Conservation (phyloP, 495 filamentous ascomycete species). For the Hypoxylon cercidicola region DNA sequence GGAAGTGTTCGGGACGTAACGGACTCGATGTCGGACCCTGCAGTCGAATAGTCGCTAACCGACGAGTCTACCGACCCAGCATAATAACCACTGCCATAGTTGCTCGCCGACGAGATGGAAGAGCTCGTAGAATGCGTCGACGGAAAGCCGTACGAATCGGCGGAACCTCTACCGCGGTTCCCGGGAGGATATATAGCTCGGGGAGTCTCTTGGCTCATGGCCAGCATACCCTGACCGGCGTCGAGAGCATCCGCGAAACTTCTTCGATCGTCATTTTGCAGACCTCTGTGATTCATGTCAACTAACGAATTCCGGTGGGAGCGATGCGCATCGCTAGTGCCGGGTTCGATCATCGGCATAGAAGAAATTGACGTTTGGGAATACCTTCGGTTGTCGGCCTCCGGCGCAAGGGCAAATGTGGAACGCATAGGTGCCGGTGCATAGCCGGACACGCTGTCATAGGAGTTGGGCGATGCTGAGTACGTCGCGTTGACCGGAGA, state of each 20-base stretch:
- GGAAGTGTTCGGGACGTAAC: constrained; percentile 82
- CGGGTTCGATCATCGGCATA: constrained; percentile 56
- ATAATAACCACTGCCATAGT: constrained; percentile 77
- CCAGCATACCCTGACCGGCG: constrained; percentile 85
- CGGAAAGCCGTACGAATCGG: constrained; percentile 95
- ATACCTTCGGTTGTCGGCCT: constrained; percentile 77
- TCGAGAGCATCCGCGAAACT: constrained; percentile 86
- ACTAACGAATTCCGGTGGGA: constrained; percentile 65
- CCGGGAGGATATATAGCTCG: constrained; percentile 85
- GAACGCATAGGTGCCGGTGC: constrained; percentile 71
- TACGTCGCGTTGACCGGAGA: constrained; percentile 73
- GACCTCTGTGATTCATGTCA: constrained; percentile 70
- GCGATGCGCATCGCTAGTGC: constrained; percentile 50
- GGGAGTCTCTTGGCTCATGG: constrained; percentile 91
- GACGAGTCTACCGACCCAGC: constrained; percentile 88
- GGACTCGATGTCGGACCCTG: constrained; percentile 85
- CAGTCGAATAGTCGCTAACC: constrained; percentile 93
- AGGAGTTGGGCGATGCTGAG: constrained; percentile 74
- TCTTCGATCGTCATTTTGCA: constrained; percentile 69
- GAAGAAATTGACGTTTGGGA: constrained; percentile 89
- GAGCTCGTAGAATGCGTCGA: constrained; percentile 91
- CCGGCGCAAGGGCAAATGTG: constrained; percentile 64
- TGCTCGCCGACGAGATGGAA: constrained; percentile 84
- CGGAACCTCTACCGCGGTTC: constrained; percentile 69
- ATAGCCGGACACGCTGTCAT: constrained; percentile 68